Evolutionary conservation across 345 rosid species (phyloP), one percentile per base, ranked within the genome.

Genomic region (Cochlearia excelsa): DNA sequence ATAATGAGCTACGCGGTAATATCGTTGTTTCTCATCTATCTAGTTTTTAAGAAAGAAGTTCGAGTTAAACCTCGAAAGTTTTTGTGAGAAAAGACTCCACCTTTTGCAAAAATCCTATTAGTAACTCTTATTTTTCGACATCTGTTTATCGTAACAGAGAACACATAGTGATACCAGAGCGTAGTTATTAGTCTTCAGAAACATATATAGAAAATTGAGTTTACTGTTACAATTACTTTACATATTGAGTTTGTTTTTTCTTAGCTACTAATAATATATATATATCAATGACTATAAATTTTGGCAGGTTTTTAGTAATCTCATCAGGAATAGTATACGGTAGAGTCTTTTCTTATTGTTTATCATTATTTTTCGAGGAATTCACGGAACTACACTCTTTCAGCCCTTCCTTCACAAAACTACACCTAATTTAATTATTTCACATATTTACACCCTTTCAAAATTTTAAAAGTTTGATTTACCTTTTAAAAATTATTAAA

Each of bases 291-390:
- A 23, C 39, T 28, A 4, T 67, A 9, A 52, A 45, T 30, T n/a
- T 33, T 67, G 72, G 51, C 84, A 93, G 99, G 27, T 93, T 85
- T 77, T 77, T 93, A 68, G 69, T 66, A 42, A 39, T 90, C 52
- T 87, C 99, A 8, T 77, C 97, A 0, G 95, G 80, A 51, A 82
- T 93, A 16, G 70, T 93, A 23, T 93, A 93, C 26, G 84, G 90
- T 8, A 7, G 23, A 16, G 23, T 16, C 23, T 16, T 16, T 16
- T 16, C 23, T 16, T 16, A 16, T 16, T 16, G 23, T 16, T 16
- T 16, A 16, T 16, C 23, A 0, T 16, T 16, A 0, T 16, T 16
- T 16, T 16, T 16, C 23, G 23, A 16, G 0, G 23, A 16, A 16
- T 16, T 16, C 23, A n/a, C n/a, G n/a, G n/a, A n/a, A n/a, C n/a